Conservation (phyloP, 2,329 filamentous ascomycete genomes). For the Zymoseptoria passerinii region DNA sequence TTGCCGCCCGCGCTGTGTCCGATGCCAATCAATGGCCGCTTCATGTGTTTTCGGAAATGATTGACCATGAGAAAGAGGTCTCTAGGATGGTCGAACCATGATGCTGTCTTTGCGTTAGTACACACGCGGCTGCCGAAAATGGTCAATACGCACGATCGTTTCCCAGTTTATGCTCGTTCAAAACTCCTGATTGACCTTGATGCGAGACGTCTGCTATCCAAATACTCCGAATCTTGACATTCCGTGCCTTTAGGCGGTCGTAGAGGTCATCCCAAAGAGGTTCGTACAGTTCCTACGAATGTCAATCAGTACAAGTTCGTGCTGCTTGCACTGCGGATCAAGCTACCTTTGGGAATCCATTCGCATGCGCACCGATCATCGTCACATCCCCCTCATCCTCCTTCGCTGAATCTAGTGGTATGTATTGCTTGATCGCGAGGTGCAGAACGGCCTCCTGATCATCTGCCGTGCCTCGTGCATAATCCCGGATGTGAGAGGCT, state of each 20-base stretch:
- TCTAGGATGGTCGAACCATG: slow-evolving; percentile 77
- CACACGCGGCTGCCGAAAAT: neutral
- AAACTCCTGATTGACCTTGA: slow-evolving; percentile 67
- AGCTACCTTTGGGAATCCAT: slow-evolving; percentile 78
- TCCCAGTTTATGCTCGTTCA: slow-evolving; percentile 69
- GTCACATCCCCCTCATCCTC: slow-evolving; percentile 71
- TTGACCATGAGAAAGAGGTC: slow-evolving; percentile 84
- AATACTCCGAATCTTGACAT: slow-evolving; percentile 65
- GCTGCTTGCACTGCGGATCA: neutral
- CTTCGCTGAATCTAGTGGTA: slow-evolving; percentile 58
- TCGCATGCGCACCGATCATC: slow-evolving; percentile 79
- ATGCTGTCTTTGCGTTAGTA: slow-evolving; percentile 44
- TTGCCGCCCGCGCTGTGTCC: slow-evolving; percentile 85
- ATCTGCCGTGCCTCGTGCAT: slow-evolving; percentile 60
- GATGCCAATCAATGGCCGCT: slow-evolving; percentile 71
- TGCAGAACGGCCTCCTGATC: slow-evolving; percentile 67
- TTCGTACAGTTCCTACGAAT: slow-evolving; percentile 72
- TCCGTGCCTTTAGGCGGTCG: slow-evolving; percentile 44
- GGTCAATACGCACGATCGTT: slow-evolving; percentile 63
- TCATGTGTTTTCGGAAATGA: slow-evolving; percentile 68
- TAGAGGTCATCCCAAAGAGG: slow-evolving; percentile 81
- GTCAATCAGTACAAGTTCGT: neutral
- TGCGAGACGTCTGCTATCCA: slow-evolving; percentile 88
- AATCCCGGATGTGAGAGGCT: slow-evolving; percentile 74
- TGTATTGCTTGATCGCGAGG: slow-evolving; percentile 81